Evolutionary conservation across 2,329 filamentous ascomycete genomes (phyloP).

Genomic region (Rutstroemia sp.): DNA sequence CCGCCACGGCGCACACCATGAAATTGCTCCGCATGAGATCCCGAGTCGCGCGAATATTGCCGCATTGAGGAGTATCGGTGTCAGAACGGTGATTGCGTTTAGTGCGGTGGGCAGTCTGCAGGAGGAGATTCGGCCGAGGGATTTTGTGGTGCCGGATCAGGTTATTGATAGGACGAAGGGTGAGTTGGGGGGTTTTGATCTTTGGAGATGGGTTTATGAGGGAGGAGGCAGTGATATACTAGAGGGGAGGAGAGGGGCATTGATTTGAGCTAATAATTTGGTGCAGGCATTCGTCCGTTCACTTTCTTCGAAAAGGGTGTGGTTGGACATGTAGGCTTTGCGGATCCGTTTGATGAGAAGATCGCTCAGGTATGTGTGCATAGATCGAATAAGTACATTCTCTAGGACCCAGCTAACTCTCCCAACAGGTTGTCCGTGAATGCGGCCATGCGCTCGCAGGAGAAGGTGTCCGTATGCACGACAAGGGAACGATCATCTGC

Average conservation of each 20-base stretch:
- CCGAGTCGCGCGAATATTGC: conserved; percentile 92
- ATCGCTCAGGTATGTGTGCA: conserved; percentile 47
- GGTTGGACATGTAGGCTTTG: conserved; percentile 91
- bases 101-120: conserved; percentile 88
- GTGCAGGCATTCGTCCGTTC: conserved; percentile 68
- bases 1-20: conserved; percentile 82
- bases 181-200: conserved; percentile 1
- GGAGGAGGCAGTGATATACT: background rate
- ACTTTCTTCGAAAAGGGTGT: conserved; percentile 93
- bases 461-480: conserved; percentile 78
- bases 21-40: conserved; percentile 91
- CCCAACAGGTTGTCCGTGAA: conserved; percentile 54
- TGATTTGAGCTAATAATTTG: background rate
- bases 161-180: conserved; percentile 95
- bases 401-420: background rate
- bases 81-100: conserved; percentile 88
- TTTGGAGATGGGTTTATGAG: background rate
- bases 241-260: background rate
- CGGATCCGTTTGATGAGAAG: conserved; percentile 82
- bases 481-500: conserved; percentile 77
- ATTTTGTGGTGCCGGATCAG: conserved; percentile 95
- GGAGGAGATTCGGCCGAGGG: conserved; percentile 88
- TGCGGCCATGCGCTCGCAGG: conserved; percentile 73
- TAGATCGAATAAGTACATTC: background rate
- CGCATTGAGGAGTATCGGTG: conserved; percentile 85